Percentiles rank a stretch among this genome's conserved stretches.
Evolutionary conservation across 1,284 basidiomycete genomes (phyloP).

Genomic region (Ceratobasidium sp.): DNA sequence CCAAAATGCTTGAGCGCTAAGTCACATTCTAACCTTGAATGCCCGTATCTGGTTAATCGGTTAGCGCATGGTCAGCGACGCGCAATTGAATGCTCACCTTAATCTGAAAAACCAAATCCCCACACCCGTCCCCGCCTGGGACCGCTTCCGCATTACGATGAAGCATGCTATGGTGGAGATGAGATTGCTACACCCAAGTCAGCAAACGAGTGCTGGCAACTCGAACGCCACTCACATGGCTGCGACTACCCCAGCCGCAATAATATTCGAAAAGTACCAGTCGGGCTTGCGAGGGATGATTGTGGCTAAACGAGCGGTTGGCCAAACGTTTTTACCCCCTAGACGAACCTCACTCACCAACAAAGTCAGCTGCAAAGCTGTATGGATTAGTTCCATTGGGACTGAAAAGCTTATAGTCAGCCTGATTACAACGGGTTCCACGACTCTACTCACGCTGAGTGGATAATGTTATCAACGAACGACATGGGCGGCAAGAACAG

Average conservation of each 20-base stretch:
- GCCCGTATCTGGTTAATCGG: slow-evolving; percentile 9
- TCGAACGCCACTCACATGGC: slow-evolving; percentile 9
- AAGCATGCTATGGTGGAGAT: slow-evolving; percentile 19
- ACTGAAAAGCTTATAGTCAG: no score
- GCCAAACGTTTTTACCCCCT: neutral
- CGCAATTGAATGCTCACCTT: neutral
- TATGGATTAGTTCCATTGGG: slow-evolving; percentile 31
- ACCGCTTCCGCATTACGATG: slow-evolving; percentile 20
- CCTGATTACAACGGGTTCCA: no score
- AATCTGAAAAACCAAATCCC: slow-evolving; percentile 31
- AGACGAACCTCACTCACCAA: slow-evolving; percentile 4
- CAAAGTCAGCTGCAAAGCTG: slow-evolving; percentile 18
- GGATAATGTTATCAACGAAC: slow-evolving; percentile 24
- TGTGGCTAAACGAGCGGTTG: neutral
- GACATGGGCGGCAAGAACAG: slow-evolving; percentile 21
- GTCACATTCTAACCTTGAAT: slow-evolving; percentile 15
- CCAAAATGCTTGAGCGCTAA: neutral
- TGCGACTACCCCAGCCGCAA: slow-evolving; percentile 19
- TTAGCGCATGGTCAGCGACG: neutral
- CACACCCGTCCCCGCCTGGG: slow-evolving; percentile 1
- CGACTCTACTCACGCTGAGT: slow-evolving; percentile 11
- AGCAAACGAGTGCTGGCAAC: neutral
- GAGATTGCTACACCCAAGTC: slow-evolving; percentile 11
- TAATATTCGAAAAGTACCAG: slow-evolving; percentile 30
- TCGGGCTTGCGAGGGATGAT: slow-evolving; percentile 25